Conservation (phyloP, 805 yeast species). For the Yarrowia keelungensis region DNA sequence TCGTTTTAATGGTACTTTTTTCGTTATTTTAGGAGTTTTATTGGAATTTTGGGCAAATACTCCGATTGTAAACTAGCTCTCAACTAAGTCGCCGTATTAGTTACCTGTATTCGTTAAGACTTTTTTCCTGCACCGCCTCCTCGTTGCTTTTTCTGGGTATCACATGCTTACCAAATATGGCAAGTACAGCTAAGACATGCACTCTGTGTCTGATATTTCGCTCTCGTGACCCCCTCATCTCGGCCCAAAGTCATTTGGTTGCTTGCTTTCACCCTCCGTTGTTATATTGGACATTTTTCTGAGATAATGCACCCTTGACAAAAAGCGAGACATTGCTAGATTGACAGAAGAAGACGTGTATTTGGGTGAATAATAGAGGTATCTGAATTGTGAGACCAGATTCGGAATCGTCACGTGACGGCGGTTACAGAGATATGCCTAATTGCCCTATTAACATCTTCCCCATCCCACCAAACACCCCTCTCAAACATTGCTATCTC, state of each 20-base stretch:
- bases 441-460: no score
- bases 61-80: no score
- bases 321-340: neutral
- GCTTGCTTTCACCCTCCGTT: neutral
- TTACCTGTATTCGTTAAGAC: no score
- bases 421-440: neutral
- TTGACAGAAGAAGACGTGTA: neutral
- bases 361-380: neutral
- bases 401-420: neutral
- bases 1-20: no score
- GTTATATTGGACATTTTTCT: no score
- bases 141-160: neutral
- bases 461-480: neutral
- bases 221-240: neutral
- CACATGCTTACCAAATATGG: neutral
- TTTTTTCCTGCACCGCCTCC: no score
- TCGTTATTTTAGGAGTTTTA: no score
- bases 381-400: neutral
- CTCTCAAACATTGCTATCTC: neutral
- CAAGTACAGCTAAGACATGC: neutral
- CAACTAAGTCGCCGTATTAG: no score
- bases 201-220: neutral
- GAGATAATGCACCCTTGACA: neutral
- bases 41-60: neutral
- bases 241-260: neutral